phyloP scores from a whole-genome alignment of 495 filamentous ascomycete species.

The Hypoxylon lienhwacheense region DNA sequence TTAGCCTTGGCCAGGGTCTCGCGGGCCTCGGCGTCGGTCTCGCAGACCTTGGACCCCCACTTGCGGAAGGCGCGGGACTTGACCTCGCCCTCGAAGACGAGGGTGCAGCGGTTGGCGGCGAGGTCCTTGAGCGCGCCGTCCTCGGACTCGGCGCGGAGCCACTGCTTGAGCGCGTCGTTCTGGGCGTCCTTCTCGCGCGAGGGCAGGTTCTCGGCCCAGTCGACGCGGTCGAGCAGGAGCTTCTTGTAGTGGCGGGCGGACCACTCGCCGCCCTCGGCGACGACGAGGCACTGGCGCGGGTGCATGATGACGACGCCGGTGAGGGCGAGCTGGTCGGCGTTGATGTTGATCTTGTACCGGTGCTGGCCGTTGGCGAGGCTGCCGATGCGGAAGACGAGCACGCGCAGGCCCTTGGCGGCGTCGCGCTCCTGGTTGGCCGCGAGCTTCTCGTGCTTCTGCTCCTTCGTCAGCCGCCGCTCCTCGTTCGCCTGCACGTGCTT shows the following conservation, averaged over 20 bases:
- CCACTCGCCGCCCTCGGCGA: conserved; percentile 87
- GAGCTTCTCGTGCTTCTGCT: conserved; percentile 84
- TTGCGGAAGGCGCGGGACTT: conserved; percentile 77
- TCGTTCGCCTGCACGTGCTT: conserved; percentile 80
- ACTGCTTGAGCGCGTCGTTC: conserved; percentile 65
- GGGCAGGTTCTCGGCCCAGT: conserved; percentile 87
- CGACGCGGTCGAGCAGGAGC: conserved; percentile 87
- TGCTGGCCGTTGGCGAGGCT: conserved; percentile 87
- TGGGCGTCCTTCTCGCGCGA: conserved; percentile 62
- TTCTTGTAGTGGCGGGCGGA: conserved; percentile 77
- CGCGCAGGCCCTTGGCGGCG: conserved; percentile 76
- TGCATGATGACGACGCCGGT: conserved; percentile 88
- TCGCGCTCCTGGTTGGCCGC: conserved; percentile 83
- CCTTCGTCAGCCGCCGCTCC: conserved; percentile 86
- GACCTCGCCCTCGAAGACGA: conserved; percentile 87
- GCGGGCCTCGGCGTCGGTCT: conserved; percentile 84
- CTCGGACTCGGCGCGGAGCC: conserved; percentile 77
- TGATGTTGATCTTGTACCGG: conserved; percentile 88
- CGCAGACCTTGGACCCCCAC: conserved; percentile 83
- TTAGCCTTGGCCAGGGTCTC: conserved; percentile 76
- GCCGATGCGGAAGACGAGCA: conserved; percentile 85
- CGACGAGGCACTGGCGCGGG: conserved; percentile 81
- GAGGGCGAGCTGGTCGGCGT: conserved; percentile 82
- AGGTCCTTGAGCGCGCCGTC: conserved; percentile 79
- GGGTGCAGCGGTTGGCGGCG: conserved; percentile 71